Evolutionary conservation across 305 asterid species (phyloP), one percentile per base, ranked within the genome.

Genomic region (Fraxinus ornus): DNA sequence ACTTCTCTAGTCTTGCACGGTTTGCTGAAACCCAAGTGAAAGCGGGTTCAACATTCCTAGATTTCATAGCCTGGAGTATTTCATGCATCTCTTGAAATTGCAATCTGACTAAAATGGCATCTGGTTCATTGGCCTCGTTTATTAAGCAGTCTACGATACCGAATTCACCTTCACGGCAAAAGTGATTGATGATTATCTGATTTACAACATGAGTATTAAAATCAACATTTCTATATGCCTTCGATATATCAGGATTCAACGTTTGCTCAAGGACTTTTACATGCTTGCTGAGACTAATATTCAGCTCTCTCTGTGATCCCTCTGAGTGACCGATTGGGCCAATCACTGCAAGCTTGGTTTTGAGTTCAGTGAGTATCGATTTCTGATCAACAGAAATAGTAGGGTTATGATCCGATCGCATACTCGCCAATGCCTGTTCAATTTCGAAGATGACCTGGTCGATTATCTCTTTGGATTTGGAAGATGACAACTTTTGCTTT

Each of bases 11-110:
- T 73, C 78, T 84, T 49, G 83, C 91, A 60, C 75, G 79, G 85
- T 89, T 91, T 33, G 85, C 81, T 39, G 86, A 81, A 55, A 85
- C 86, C 97, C 97, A 92, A 8, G 35, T 73, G 55, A 88, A 87
- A 75, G 93, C 94, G 39, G 93, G 97, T 36, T 82, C 89, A 30
- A 88, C 84, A 81, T 92, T 86, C 79, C 85, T 81, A 19, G 80
- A 82, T 76, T 81, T 86, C 3, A 91, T 26, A 83, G 92, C 92
- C 44, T 89, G 78, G 0, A 91, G 86, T 39, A 92, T 88, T 70
- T 82, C 88, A 75, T 88, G 91, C 79, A 89, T 81, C 87, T 92
- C 91, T 52, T 85, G 83, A 74, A 87, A 90, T 73, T 85, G 85
- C 76, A 83, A 68, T 79, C 89, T 83, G 76, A 86, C 82, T 73